Conservation (phyloP, 768 basidiomycete species). For the Hirschioporus abietinus region DNA sequence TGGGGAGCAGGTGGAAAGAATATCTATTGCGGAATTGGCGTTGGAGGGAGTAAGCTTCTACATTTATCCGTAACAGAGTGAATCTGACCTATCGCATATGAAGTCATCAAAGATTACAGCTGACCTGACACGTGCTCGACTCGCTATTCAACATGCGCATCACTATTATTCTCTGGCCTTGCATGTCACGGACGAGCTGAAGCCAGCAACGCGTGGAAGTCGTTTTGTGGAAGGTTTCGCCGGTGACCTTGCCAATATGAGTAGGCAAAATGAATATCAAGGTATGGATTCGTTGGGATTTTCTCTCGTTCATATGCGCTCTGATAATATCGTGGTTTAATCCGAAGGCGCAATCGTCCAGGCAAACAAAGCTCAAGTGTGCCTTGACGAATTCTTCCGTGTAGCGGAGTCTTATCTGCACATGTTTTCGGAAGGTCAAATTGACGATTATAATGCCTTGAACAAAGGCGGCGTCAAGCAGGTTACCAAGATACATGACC, state of each 20-base stretch:
- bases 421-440: neutral
- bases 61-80: neutral
- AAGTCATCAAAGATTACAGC: neutral
- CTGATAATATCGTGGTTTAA: neutral
- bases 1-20: neutral
- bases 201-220: neutral
- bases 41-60: neutral
- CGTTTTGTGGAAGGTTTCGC: neutral
- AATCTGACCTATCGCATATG: neutral
- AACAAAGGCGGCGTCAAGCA: neutral
- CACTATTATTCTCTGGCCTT: neutral
- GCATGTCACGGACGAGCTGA: neutral
- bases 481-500: neutral
- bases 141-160: slow-evolving; percentile 1
- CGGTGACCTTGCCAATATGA: neutral
- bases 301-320: neutral
- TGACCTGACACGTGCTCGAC: neutral
- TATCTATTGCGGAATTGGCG: neutral
- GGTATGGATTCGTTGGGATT: neutral
- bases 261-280: slow-evolving; percentile 1
- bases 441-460: slow-evolving; percentile 1
- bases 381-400: slow-evolving; percentile 1
- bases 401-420: neutral
- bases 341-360: neutral
- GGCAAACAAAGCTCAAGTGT: neutral